phyloP scores from a whole-genome alignment of 116 monocot genomes.

The Iris pallida region DNA sequence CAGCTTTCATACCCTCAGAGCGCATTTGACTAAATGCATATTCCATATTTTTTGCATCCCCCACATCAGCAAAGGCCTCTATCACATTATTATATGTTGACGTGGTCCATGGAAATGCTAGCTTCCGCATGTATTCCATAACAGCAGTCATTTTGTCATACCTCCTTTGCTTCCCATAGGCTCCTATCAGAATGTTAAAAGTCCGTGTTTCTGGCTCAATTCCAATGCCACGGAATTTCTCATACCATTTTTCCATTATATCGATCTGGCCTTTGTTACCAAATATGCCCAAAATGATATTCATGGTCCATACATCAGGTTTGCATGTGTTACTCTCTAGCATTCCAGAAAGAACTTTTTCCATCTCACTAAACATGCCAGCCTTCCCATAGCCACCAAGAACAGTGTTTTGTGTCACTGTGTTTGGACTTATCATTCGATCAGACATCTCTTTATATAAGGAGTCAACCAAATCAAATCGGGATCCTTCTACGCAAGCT shows the following conservation, averaged over 20 bases:
- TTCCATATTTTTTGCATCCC: conserved; percentile 82
- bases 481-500: conserved; percentile 54
- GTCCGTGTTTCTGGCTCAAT: conserved; percentile 89
- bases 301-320: conserved; percentile 96
- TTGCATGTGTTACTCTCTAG: conserved; percentile 54
- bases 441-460: conserved; percentile 81
- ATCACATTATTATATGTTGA: conserved; percentile 95
- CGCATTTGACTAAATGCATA: conserved; percentile 82
- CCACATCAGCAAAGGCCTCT: conserved; percentile 81
- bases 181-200: conserved; percentile 84
- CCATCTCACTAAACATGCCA: conserved; percentile 74
- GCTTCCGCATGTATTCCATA: conserved; percentile 91
- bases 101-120: conserved; percentile 89
- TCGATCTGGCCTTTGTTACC: conserved; percentile 66
- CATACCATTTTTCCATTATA: conserved; percentile 94
- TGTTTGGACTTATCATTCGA: conserved; percentile 54
- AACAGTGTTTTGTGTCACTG: conserved; percentile 82
- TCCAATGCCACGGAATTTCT: conserved; percentile 71
- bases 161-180: conserved; percentile 70
- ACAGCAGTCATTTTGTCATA: conserved; percentile 92
- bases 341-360: conserved; percentile 69
- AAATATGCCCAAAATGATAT: conserved; percentile 73
- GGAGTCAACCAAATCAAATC: conserved; percentile 69
- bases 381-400: conserved; percentile 77
- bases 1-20: conserved; percentile 71